Base-by-base conservation (phyloP, 2,329 filamentous ascomycete genomes). In the Lachnellula suecica region DNA sequence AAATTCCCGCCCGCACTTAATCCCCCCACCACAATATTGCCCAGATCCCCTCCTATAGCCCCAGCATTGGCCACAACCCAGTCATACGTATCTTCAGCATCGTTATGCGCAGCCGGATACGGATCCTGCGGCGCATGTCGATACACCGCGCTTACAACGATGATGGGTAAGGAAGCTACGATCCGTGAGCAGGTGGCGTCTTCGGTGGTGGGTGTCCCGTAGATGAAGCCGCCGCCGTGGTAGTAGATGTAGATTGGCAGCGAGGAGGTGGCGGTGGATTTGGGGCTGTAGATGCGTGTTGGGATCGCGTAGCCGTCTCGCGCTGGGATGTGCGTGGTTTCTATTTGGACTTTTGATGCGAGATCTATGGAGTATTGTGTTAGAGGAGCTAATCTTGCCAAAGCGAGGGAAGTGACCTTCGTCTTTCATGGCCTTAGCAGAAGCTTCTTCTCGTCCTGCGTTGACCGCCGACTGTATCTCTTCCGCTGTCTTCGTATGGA, bases 141-240 rank as follows among this genome's bases (percentile, higher is more conserved):
- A 61, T 84, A 84, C 57, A 82, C 80, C 11, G 83, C 68, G 38
- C 81, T 79, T 13, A 53, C 44, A 4, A 65, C 58, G 0, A 56
- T 50, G 11, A 73, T 62, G 0, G 79, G n/a, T 19, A 51, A 11
- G 5, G 25, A 9, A 3, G 23, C 38, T 7, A 47, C 76, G 9
- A 81, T 72, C 0, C 71, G 69, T 0, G 75, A 66, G 56, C 80
- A 84, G 1, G 68, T 70, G 0, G 75, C 74, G 49, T 84, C 80
- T 54, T 85, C 82, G 0, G 74, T 75, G 1, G 64, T 58, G 2
- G 84, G 60, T 0, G 74, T 79, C 2, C 82, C 82, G n/a, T 79
- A 77, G 8, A 82, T 58, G 52, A 79, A 85, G 0, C 79, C 80
- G 3, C 79, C 80, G 3, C 81, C 80, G 56, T 82, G 81, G 1